Evolutionary conservation across 768 basidiomycete species (phyloP), one percentile per base, ranked within the genome.

Genomic region (Podaxis sp.): DNA sequence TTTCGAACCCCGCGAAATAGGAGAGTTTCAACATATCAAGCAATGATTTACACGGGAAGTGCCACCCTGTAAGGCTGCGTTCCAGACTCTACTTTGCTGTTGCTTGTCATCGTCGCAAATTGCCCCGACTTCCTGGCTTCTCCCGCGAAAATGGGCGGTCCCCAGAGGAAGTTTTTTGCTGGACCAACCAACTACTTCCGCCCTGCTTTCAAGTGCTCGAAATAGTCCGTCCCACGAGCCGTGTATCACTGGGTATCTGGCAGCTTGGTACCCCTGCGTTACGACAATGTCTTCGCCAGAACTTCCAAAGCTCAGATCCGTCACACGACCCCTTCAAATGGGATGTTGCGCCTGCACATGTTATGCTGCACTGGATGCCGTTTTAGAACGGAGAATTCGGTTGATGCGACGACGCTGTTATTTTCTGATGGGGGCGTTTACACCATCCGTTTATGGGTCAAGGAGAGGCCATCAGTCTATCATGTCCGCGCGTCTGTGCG

Each of bases 361-460:
- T 50, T 50, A 27, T 9, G 19, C 25, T 50, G 49, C 4, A 24
- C 22, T 50, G 25, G 49, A 22, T 27, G 49, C 19, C 12, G 24
- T 43, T 24, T 38, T 33, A 15, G 55, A 43, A 41, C 40, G 27
- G 55, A 56, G 43, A 46, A 55, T 19, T 46, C 15, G 22, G 27
- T n/a, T 46, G 55, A 57, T 57, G 55, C 24, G 41, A 25, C 40
- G 19, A 11, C 17, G 11, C 29, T 49, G 36, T 22, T 46, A 4
- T 46, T 55, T 62, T 62, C 61, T 62, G 54, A 62, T 62, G 54
- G 54, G 41, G 41, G 41, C 19, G 11, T n/a, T 53, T n/a, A 55
- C 47, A 61, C 53, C 22, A 19, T 37, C 33, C 46, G 8, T 38
- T 60, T 41, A 55, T 19, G 54, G 19, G 25, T 12, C 29, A 12